These are phyloP conservation scores for Saccharomyces hybrid DNA, from an alignment of 1,139 yeast species.

Conservation along the genomic window DNA sequence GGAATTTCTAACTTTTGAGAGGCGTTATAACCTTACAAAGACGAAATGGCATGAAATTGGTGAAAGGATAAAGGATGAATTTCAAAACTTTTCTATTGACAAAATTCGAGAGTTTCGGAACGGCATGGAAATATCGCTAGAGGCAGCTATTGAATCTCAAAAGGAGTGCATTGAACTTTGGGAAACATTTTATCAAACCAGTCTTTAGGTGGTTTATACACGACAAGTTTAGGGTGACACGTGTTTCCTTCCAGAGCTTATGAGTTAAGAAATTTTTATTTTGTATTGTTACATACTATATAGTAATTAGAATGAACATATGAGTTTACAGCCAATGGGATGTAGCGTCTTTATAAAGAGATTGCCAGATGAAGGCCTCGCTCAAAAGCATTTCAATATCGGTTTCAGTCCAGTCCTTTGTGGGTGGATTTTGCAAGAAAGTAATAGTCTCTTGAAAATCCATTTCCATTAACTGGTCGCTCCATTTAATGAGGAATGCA, in stretches of 20 bases:
- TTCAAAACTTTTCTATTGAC: constrained; percentile 62
- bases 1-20: constrained; percentile 46
- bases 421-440: constrained; percentile 83
- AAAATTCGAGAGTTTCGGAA: constrained; percentile 82
- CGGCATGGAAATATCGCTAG: constrained; percentile 83
- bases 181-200: constrained; percentile 67
- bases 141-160: constrained; percentile 85
- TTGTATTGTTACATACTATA: background rate
- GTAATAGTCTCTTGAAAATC: constrained; percentile 92
- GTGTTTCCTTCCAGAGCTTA: background rate
- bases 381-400: constrained; percentile 87
- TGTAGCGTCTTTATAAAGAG: constrained; percentile 77
- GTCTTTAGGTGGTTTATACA: constrained; percentile 15
- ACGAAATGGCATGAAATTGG: constrained; percentile 55
- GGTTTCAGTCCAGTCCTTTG: constrained; percentile 74
- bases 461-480: constrained; percentile 67
- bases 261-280: background rate
- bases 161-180: constrained; percentile 91
- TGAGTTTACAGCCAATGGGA: constrained; percentile 50
- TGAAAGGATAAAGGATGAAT: constrained; percentile 57
- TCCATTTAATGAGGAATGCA: constrained; percentile 88
- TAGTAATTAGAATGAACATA: background rate
- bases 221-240: background rate
- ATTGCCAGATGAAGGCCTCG: constrained; percentile 96
- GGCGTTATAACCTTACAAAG: constrained; percentile 23